phyloP scores from a whole-genome alignment of 371 early-diverging fungal genomes.

The Mortierella sp. region DNA sequence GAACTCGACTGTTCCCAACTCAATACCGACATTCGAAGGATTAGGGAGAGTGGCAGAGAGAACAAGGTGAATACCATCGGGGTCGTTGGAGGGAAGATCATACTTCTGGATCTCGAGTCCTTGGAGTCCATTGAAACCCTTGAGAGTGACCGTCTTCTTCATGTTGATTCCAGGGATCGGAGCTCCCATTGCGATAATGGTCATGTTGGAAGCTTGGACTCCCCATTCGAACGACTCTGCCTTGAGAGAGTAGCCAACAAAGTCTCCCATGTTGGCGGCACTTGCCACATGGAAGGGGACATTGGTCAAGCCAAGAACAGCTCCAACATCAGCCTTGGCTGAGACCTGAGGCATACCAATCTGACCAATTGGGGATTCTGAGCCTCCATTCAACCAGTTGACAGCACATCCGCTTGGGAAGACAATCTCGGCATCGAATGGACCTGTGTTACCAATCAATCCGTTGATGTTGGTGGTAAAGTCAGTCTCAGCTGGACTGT shows the following conservation, averaged over 20 bases:
- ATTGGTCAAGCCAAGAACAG: constrained; percentile 58
- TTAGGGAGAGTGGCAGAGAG: constrained; percentile 62
- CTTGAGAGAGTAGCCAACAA: constrained; percentile 65
- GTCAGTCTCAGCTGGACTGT: constrained; percentile 56
- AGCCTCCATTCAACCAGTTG: constrained; percentile 59
- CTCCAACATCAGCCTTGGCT: constrained; percentile 62
- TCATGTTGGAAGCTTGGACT: constrained; percentile 56
- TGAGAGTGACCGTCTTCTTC: constrained; percentile 64
- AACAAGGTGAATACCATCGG: constrained; percentile 65
- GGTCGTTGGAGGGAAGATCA: constrained; percentile 65
- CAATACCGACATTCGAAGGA: constrained; percentile 69
- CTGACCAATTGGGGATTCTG: constrained; percentile 54
- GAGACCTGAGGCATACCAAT: constrained; percentile 59
- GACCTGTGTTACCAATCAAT: constrained; percentile 66
- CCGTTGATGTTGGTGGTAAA: constrained; percentile 67
- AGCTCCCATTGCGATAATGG: constrained; percentile 65
- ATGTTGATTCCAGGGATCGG: constrained; percentile 64
- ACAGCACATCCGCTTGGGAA: constrained; percentile 64
- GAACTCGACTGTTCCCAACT: constrained; percentile 63
- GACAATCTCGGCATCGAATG: constrained; percentile 62
- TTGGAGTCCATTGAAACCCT: constrained; percentile 58
- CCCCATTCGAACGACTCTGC: constrained; percentile 65
- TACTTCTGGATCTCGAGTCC: constrained; percentile 41
- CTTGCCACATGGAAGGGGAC: constrained; percentile 62
- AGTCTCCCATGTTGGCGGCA: constrained; percentile 59